Base-by-base conservation (phyloP, 2,329 filamentous ascomycete species). In the Cytospora piceicola region DNA sequence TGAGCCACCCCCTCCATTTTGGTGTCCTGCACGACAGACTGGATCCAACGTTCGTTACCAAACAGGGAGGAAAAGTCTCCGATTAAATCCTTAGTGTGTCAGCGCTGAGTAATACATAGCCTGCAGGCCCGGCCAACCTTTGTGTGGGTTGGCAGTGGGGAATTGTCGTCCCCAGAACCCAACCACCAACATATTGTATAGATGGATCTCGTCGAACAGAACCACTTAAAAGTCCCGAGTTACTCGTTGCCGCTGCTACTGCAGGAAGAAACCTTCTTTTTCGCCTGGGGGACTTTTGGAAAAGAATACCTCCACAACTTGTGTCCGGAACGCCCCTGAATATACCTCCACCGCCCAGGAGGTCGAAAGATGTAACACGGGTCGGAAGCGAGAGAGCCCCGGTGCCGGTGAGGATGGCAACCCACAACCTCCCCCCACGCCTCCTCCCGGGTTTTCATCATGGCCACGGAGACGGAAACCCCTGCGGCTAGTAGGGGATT, bases 141-240 rank as follows among this genome's bases (percentile, higher is more conserved):
- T 46, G 51, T 12, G 49, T 32, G 22, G 55, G 56, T 56, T 53
- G 52, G 60, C 15, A n/a, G 39, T 20, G 39, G 39, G 15, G 17
- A 17, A n/a, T 42, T 42, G 39, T n/a, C 39, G 34, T 36, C 34
- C 3, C 39, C 5, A 17, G 39, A 42, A n/a, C 20, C 39, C 17
- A n/a, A 42, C 39, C 39, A 42, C 12, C 36, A 15, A 42, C 15
- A 20, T 32, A 29, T n/a, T 24, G 53, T 32, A 29, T n/a, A 22
- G 53, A 57, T 51, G 36, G 60, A 49, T 22, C 60, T 55, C 32
- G 24, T 61, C 59, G 51, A 55, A 27, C 11, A 46, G 51, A 51
- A 27, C 34, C 12, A 24, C n/a, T 29, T 24, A 39, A 42, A 46
- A 39, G 46, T 53, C 46, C 24, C 27, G 59, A 56, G 60, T 57